Evolutionary conservation across 169 alveolate genomes (phyloP).

Genomic region (Plasmodium billcollinsi): DNA sequence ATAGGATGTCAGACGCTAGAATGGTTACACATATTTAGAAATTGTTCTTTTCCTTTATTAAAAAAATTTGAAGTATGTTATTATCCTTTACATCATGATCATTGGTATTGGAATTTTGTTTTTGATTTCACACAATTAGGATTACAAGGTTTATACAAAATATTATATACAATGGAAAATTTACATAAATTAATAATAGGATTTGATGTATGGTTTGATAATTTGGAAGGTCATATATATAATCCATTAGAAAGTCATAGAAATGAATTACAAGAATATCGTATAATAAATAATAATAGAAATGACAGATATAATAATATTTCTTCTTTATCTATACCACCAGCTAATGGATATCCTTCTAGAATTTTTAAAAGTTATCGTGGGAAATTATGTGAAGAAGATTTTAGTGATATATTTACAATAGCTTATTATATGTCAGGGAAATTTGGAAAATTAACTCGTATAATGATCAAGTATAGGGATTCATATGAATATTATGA

Average conservation of each 20-base stretch:
- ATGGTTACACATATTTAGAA: conserved; percentile 75
- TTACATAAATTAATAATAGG: conserved; percentile 53
- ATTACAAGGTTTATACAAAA: conserved; percentile 63
- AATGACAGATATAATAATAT: conserved; percentile 25
- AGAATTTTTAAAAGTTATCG: conserved; percentile 65
- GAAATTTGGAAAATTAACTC: conserved; percentile 43
- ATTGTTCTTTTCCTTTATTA: conserved; percentile 72
- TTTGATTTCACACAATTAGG: conserved; percentile 73
- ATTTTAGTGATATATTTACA: conserved; percentile 73
- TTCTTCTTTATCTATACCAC: conserved; percentile 36
- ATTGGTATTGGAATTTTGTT: conserved; percentile 75
- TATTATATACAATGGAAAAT: conserved; percentile 75
- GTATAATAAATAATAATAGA: conserved; percentile 9
- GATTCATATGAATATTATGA: conserved; percentile 55
- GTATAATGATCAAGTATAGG: conserved; percentile 70
- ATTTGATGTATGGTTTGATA: conserved; percentile 71
- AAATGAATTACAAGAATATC: conserved; percentile 44
- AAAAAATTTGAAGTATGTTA: conserved; percentile 69
- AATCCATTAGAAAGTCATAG: conserved; percentile 74
- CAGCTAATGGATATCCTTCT: conserved; percentile 71
- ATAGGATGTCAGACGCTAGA: conserved; percentile 76
- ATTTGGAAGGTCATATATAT: conserved; percentile 47
- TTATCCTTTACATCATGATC: conserved; percentile 76
- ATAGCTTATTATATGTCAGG: conserved; percentile 71
- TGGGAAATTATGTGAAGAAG: conserved; percentile 71